Conservation (phyloP, 129 eudicot genomes). For the Cynara cardunculus region DNA sequence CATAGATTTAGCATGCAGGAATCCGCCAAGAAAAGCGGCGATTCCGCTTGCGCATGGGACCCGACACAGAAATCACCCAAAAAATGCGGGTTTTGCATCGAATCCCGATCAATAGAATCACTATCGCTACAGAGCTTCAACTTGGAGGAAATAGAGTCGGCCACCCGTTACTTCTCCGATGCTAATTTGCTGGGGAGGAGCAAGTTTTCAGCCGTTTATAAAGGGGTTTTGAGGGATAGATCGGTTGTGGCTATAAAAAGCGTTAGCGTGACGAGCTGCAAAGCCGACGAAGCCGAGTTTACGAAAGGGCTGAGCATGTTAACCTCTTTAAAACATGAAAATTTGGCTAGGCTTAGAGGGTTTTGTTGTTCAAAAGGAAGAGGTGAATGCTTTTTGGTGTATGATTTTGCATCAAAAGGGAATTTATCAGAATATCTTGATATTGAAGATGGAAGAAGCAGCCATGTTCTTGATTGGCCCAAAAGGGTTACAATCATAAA, state of each 20-base stretch:
- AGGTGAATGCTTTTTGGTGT: constrained; percentile 80
- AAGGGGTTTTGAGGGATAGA: constrained; percentile 69
- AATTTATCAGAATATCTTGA: constrained; percentile 60
- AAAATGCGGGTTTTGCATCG: constrained; percentile 20
- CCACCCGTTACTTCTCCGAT: constrained; percentile 83
- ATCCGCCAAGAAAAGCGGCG: constrained; percentile 45
- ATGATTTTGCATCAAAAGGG: constrained; percentile 76
- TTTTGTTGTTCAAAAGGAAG: constrained; percentile 77
- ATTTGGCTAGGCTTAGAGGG: constrained; percentile 63
- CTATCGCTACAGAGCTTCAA: constrained; percentile 44
- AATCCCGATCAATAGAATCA: neutral
- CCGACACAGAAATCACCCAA: constrained; percentile 31
- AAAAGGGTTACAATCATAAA: constrained; percentile 65
- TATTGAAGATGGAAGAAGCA: constrained; percentile 32
- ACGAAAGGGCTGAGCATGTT: constrained; percentile 63
- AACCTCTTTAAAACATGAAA: constrained; percentile 69
- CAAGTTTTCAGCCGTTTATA: constrained; percentile 74
- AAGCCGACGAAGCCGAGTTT: constrained; percentile 82
- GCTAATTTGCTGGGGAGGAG: constrained; percentile 66
- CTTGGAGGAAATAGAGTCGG: constrained; percentile 89
- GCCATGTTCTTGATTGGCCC: constrained; percentile 63
- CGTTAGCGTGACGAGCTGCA: constrained; percentile 62
- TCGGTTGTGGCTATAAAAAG: constrained; percentile 70
- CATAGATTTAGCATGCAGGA: constrained; percentile 54
- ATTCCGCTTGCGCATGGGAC: constrained; percentile 62